These are phyloP conservation scores for Boechera stricta DNA, from an alignment of 345 rosid genomes.

Conservation along the genomic window DNA sequence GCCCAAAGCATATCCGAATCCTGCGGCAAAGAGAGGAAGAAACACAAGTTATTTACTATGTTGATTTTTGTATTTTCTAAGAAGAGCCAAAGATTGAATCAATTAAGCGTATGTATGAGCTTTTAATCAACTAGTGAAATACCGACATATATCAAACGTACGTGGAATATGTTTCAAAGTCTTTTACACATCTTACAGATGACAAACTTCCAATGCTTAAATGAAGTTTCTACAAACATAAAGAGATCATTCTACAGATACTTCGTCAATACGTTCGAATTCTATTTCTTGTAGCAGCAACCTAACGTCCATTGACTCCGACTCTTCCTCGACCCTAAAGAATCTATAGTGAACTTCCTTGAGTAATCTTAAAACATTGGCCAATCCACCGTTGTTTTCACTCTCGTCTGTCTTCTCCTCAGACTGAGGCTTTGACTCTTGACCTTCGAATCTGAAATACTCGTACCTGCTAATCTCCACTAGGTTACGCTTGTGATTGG, in stretches of 20 bases:
- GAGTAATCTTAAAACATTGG: constrained; percentile 49
- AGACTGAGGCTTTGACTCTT: constrained; percentile 48
- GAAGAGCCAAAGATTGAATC: constrained; percentile 12
- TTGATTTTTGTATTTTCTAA: too few species aligned
- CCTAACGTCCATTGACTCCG: constrained; percentile 30
- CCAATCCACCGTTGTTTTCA: constrained; percentile 44
- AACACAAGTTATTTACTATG: too few species aligned
- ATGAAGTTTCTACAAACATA: background rate
- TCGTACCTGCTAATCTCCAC: constrained; percentile 49
- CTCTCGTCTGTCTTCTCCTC: constrained; percentile 54
- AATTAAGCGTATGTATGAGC: constrained; percentile 3
- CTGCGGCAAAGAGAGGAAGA: too few species aligned
- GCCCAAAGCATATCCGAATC: too few species aligned
- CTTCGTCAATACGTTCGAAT: background rate
- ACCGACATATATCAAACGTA: background rate
- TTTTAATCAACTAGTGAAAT: background rate
- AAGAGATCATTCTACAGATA: background rate
- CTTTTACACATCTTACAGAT: background rate
- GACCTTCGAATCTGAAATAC: constrained; percentile 53
- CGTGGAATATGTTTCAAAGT: background rate
- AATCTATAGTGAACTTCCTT: constrained; percentile 14
- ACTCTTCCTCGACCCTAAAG: constrained; percentile 27
- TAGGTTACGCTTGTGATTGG: constrained; percentile 14
- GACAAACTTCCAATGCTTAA: constrained; percentile 5
- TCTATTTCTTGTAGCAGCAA: constrained; percentile 26